Evolutionary conservation across 768 basidiomycete species (phyloP), one percentile per base, ranked within the genome.

Genomic region (Suillus variegatus): DNA sequence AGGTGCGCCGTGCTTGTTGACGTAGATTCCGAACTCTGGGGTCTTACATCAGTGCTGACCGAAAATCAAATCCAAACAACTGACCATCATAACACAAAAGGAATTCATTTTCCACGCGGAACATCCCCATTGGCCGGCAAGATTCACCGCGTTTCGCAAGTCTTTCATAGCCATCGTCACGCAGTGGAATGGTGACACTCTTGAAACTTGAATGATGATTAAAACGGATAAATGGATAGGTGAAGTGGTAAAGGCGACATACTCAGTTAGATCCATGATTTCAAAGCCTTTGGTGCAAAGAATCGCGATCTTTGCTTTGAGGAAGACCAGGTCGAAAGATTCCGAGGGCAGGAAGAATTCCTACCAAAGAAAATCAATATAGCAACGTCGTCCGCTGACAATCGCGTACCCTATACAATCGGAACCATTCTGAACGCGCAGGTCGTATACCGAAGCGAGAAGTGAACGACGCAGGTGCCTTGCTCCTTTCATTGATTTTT

Each of bases 261-360:
- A 97, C 93, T 96, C 93, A 28, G 88, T 88, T 49, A 98, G 84
- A 70, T 98, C 94, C 92, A 99, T 98, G 71, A 98, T 97, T 77
- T 98, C 96, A 71, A 98, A 98, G 47, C 96, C 95, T 73, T 93
- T 94, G 0, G 92, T 89, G 70, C 96, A 96, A 36, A 97, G 84
- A 64, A 99, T 92, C 4, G 93, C 95, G 67, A 99, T 92, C 78
- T 92, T 93, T 10, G 92, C 92, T 75, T 96, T 95, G 64, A 98
- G 81, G 84, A 98, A 99, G 67, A 95, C 88, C 51, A 98, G 82
- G 73, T 94, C 92, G 68, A 88, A 94, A 0, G 95, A 90, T 73
- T 97, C 95, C 0, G 92, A 94, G 2, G 93, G 94, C 58, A 97
- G 77, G 86, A 94, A 96, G 79, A 95, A 97, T 78, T 96, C 93